These are phyloP conservation scores for Auriculariales sp. DNA, from an alignment of 768 basidiomycete genomes.

Conservation along the genomic window DNA sequence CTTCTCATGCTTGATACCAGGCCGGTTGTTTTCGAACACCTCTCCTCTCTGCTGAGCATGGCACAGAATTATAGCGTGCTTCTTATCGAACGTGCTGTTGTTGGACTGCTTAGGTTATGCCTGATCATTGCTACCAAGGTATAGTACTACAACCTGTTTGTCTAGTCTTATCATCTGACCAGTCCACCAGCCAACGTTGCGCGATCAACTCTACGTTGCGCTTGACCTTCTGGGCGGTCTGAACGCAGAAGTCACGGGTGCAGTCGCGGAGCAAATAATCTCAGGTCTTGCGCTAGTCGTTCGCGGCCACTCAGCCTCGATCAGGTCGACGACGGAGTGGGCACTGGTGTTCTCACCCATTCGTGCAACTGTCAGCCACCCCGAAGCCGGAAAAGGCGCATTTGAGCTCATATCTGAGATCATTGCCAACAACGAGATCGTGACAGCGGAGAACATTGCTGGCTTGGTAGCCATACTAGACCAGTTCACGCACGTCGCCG, in stretches of 20 bases:
- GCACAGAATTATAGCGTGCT: constrained; percentile 76
- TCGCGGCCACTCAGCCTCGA: constrained; percentile 57
- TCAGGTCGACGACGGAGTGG: constrained; percentile 92
- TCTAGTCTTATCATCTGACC: not conserved
- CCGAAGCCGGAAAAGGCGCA: constrained; percentile 75
- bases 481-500: constrained; percentile 73
- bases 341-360: constrained; percentile 80
- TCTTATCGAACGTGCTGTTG: constrained; percentile 87
- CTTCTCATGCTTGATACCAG: constrained; percentile 26
- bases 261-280: constrained; percentile 81
- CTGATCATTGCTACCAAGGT: constrained; percentile 70
- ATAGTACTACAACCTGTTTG: constrained; percentile 12
- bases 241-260: constrained; percentile 57
- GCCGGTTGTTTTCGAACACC: constrained; percentile 90
- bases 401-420: constrained; percentile 62
- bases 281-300: constrained; percentile 66
- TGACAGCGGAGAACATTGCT: constrained; percentile 65
- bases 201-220: constrained; percentile 90
- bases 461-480: constrained; percentile 72
- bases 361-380: constrained; percentile 69
- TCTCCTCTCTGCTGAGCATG: constrained; percentile 64
- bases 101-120: constrained; percentile 75
- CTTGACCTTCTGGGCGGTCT: constrained; percentile 80
- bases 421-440: constrained; percentile 34
- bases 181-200: constrained; percentile 46